phyloP scores from a whole-genome alignment of 225 moss, liverwort and hornwort genomes.

The Marchantia paleacea region DNA sequence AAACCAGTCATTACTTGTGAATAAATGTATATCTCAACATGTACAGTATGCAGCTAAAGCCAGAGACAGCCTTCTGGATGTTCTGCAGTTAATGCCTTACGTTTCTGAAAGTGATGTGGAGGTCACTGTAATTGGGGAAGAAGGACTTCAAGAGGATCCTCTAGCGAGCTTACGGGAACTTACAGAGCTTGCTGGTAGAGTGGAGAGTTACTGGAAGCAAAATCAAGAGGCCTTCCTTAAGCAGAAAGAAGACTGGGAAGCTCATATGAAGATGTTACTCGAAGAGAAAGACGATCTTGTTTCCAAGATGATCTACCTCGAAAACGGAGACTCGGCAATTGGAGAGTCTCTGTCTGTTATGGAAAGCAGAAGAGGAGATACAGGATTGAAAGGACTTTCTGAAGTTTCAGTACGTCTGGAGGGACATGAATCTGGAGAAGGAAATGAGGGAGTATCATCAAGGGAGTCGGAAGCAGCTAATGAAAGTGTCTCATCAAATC shows the following conservation, averaged over 20 bases:
- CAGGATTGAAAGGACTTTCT: background rate
- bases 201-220: conserved; percentile 61
- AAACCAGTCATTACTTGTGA: conserved; percentile 48
- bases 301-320: conserved; percentile 32
- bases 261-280: conserved; percentile 30
- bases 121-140: conserved; percentile 16
- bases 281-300: conserved; percentile 39
- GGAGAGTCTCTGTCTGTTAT: conserved; percentile 27
- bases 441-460: conserved; percentile 9
- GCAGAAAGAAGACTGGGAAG: conserved; percentile 51
- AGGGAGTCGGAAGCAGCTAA: conserved; percentile 19
- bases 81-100: conserved; percentile 30
- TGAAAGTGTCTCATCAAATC: conserved; percentile 26
- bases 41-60: conserved; percentile 48
- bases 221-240: conserved; percentile 57
- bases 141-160: conserved; percentile 47
- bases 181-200: conserved; percentile 54
- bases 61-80: conserved; percentile 29
- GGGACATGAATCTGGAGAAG: background rate
- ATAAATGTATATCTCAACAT: conserved; percentile 43
- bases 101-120: conserved; percentile 19
- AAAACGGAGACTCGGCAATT: conserved; percentile 12
- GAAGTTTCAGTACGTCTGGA: conserved; percentile 3
- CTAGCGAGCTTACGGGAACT: conserved; percentile 48
- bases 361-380: conserved; percentile 21